Percentiles rank a stretch among this genome's conserved stretches.
These are phyloP conservation scores for Fusarium globosum DNA, from an alignment of 2,329 filamentous ascomycete genomes.

Conservation along the genomic window DNA sequence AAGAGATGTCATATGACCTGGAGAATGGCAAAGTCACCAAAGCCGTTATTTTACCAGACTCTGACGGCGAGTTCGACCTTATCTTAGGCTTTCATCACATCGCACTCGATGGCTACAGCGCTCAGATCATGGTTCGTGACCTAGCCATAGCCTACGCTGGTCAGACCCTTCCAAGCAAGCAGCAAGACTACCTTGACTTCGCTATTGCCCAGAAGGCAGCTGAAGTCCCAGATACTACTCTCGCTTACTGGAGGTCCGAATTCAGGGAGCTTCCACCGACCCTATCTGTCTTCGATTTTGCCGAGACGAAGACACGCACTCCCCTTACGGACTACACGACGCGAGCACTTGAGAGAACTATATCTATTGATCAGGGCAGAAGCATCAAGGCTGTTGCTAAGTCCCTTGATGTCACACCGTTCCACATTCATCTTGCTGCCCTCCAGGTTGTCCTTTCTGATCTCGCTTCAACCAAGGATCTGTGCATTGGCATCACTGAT, in stretches of 20 bases:
- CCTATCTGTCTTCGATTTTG: slow-evolving; percentile 9
- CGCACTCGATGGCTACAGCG: background rate
- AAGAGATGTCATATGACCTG: background rate
- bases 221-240: background rate
- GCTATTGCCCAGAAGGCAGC: background rate
- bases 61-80: background rate
- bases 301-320: background rate
- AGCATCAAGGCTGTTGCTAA: background rate
- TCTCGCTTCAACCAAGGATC: background rate
- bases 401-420: slow-evolving; percentile 1
- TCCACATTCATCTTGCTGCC: slow-evolving; percentile 13
- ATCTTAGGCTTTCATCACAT: slow-evolving; percentile 5
- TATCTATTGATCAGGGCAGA: background rate
- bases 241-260: slow-evolving; percentile 15
- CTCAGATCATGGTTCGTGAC: slow-evolving; percentile 1
- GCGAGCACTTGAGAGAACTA: background rate
- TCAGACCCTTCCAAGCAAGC: background rate
- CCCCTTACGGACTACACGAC: slow-evolving; percentile 2
- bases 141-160: slow-evolving; percentile 2
- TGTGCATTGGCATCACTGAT: slow-evolving; percentile 22
- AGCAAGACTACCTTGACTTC: background rate
- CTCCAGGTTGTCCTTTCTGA: slow-evolving; percentile 17
- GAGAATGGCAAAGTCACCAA: background rate
- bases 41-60: background rate
- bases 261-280: slow-evolving; percentile 1